Evolutionary conservation across 2,329 filamentous ascomycete species (phyloP).

Genomic region (Calonectria crousiana): DNA sequence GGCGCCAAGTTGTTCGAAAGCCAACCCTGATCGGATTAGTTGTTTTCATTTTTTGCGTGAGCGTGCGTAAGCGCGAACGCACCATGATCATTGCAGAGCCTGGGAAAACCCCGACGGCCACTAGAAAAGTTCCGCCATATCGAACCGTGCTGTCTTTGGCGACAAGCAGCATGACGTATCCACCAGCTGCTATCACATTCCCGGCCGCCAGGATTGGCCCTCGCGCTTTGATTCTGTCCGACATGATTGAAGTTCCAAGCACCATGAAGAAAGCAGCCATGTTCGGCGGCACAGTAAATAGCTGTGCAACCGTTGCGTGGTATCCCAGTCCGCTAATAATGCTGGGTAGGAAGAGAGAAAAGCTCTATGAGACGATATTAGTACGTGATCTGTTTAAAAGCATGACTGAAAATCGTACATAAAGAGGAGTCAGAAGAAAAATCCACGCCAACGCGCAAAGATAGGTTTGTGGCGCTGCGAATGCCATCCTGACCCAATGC

Average conservation of each 20-base stretch:
- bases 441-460: neutral
- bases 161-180: slow-evolving; percentile 17
- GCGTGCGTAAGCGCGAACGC: neutral
- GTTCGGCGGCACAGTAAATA: slow-evolving; percentile 5
- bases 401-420: neutral
- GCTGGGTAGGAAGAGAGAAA: slow-evolving; percentile 9
- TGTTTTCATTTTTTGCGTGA: neutral
- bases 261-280: slow-evolving; percentile 8
- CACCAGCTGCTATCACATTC: neutral
- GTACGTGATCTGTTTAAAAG: neutral
- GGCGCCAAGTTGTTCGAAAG: slow-evolving; percentile 6
- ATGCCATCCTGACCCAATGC: slow-evolving; percentile 12
- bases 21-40: neutral
- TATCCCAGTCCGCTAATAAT: slow-evolving; percentile 7
- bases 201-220: slow-evolving; percentile 2
- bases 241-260: slow-evolving; percentile 1
- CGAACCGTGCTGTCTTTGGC: neutral
- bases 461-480: neutral
- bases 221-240: slow-evolving; percentile 3
- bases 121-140: slow-evolving; percentile 8
- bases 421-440: slow-evolving; percentile 11
- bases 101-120: slow-evolving; percentile 2
- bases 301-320: neutral
- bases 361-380: neutral
- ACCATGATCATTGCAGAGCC: slow-evolving; percentile 14